Base-by-base conservation (phyloP, 345 rosid species). In the Psidium friedrichsthalianum region DNA sequence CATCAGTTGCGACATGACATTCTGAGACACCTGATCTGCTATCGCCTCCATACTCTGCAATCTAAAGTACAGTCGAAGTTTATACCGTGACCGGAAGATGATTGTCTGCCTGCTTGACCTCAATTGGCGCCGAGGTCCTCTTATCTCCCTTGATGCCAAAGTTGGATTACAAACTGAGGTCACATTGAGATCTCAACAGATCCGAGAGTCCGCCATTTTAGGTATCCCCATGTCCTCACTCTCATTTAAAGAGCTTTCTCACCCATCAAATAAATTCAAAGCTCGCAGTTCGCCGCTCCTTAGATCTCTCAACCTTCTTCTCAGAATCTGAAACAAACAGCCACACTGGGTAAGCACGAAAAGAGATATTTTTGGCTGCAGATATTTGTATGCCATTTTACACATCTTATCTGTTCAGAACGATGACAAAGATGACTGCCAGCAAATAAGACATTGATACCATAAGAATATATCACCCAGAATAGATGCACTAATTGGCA, bases 251-350 rank as follows among this genome's bases (percentile, higher is more conserved):
- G 87, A 95, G 86, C 84, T 94, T 95, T 84, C 94, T 91, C 82
- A 97, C 57, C 95, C 97, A 87, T 88, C 86, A 83, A 97, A 95
- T 84, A 95, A 69, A 32, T 89, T 92, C 87, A 97, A 88, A 74
- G 96, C 99, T 90, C 88, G 94, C 90, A 94, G 88, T 91, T 95
- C 99, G 21, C 99, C 98, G 57, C 94, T 97, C 84, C 96, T 92
- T 54, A 95, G 91, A 90, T 97, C 96, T 89, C 96, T 90, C 84
- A 95, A 85, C 89, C 95, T 93, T 87, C 98, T 94, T 85, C 98
- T 91, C 90, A 97, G 90, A 85, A 97, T 93, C 99, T 95, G 95
- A 86, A 89, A 83, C 83, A 83, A 87, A 11, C 11, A 54, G 54
- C 56, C 85, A 16, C 49, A 51, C 29, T 18, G 13, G 78, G 25